These are phyloP conservation scores for Aureobasidium sp. DNA, from an alignment of 2,329 filamentous ascomycete species.

Conservation along the genomic window DNA sequence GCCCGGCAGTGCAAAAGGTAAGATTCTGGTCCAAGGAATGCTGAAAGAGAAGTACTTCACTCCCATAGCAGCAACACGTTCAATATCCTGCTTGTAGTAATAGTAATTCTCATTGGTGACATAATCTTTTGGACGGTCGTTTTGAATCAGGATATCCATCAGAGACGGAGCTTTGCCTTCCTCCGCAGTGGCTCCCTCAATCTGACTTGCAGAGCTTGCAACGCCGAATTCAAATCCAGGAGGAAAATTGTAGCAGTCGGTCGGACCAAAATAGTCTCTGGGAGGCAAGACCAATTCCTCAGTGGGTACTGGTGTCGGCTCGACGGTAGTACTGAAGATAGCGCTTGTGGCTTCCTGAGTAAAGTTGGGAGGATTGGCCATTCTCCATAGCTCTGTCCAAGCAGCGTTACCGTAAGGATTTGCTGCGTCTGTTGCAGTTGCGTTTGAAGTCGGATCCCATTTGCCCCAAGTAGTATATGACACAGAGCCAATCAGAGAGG, in stretches of 20 bases:
- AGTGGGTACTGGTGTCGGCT: conserved; percentile 48
- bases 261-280: conserved; percentile 42
- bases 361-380: conserved; percentile 31
- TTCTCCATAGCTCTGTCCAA: conserved; percentile 27
- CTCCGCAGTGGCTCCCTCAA: conserved; percentile 21
- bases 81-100: conserved; percentile 43
- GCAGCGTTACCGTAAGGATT: not conserved
- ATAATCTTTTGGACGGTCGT: conserved; percentile 20
- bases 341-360: conserved; percentile 33
- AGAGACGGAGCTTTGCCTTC: conserved; percentile 18
- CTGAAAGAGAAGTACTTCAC: conserved; percentile 33
- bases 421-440: conserved; percentile 27
- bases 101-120: conserved; percentile 35
- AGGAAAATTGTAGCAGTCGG: conserved; percentile 45
- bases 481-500: conserved; percentile 29
- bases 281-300: conserved; percentile 51
- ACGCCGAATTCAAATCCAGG: conserved; percentile 34
- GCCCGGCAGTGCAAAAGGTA: conserved; percentile 38
- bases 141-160: conserved; percentile 8
- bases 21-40: conserved; percentile 40
- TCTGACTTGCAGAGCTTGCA: conserved; percentile 21
- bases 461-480: conserved; percentile 37
- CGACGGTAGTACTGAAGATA: conserved; percentile 38
- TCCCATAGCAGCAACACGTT: conserved; percentile 28
- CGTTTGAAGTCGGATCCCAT: conserved; percentile 33